Evolutionary conservation across 2,329 filamentous ascomycete genomes (phyloP).

Genomic region (Neophaeococcomyces aloes): DNA sequence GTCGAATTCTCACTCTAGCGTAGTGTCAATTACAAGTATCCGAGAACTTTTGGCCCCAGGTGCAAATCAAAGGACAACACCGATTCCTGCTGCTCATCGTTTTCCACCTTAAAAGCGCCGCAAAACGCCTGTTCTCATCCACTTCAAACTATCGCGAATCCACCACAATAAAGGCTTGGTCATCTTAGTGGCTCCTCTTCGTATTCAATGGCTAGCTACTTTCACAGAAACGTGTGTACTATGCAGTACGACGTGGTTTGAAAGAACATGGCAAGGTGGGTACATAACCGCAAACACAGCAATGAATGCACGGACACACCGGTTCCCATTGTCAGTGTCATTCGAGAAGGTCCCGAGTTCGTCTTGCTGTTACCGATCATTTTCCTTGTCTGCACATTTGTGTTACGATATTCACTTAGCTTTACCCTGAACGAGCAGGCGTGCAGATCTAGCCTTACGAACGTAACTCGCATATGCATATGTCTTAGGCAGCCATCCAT

Average conservation of each 20-base stretch:
- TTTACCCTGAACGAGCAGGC: neutral
- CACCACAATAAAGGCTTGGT: too few species aligned
- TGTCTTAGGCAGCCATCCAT: neutral
- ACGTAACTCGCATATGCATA: neutral
- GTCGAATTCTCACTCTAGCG: neutral
- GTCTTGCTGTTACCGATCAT: neutral
- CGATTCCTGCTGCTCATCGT: too few species aligned
- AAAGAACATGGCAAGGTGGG: too few species aligned
- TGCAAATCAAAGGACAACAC: neutral
- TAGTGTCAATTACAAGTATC: neutral
- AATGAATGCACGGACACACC: neutral
- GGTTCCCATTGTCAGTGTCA: neutral
- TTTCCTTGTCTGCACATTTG: slow-evolving; percentile 1
- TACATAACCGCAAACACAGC: too few species aligned
- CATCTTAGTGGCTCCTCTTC: too few species aligned
- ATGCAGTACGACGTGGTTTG: too few species aligned
- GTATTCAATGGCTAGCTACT: too few species aligned
- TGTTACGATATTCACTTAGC: neutral
- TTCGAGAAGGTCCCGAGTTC: neutral
- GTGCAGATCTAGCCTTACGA: neutral
- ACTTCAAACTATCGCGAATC: too few species aligned
- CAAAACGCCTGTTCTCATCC: too few species aligned
- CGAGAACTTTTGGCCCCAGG: neutral
- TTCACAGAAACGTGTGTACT: too few species aligned
- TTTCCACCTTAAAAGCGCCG: too few species aligned